phyloP scores from a whole-genome alignment of 2,329 filamentous ascomycete species.

The Alternaria metachromatica region DNA sequence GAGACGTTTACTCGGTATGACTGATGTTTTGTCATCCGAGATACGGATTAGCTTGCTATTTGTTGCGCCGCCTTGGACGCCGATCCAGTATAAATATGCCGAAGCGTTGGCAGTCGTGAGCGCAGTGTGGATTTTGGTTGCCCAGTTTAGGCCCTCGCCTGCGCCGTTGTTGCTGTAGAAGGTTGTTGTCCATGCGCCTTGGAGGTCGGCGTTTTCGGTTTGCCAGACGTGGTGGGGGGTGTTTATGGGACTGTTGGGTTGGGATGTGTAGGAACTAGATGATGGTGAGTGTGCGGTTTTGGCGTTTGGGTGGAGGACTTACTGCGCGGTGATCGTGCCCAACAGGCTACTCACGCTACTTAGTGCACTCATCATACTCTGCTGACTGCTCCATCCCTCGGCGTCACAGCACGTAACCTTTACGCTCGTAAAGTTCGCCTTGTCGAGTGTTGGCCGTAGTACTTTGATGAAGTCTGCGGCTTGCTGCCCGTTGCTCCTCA shows the following conservation, averaged over 20 bases:
- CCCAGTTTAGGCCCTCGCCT: slow-evolving; percentile 63
- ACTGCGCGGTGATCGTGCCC: slow-evolving; percentile 36
- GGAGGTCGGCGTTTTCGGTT: slow-evolving; percentile 60
- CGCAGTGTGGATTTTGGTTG: slow-evolving; percentile 60
- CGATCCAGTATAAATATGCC: slow-evolving; percentile 64
- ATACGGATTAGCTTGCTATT: slow-evolving; percentile 48
- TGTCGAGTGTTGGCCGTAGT: slow-evolving; percentile 50
- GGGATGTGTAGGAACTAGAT: slow-evolving; percentile 27
- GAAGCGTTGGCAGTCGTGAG: slow-evolving; percentile 57
- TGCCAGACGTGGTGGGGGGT: slow-evolving; percentile 59
- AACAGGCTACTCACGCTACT: slow-evolving; percentile 22
- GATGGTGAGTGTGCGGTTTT: neutral
- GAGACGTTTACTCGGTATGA: slow-evolving; percentile 45
- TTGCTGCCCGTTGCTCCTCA: slow-evolving; percentile 56
- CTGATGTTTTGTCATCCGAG: slow-evolving; percentile 40
- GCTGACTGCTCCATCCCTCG: slow-evolving; percentile 50
- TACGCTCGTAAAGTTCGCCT: slow-evolving; percentile 44
- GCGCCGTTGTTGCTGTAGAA: slow-evolving; percentile 58
- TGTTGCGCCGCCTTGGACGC: slow-evolving; percentile 50
- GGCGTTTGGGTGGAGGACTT: neutral
- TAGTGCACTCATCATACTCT: slow-evolving; percentile 29
- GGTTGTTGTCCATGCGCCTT: slow-evolving; percentile 45
- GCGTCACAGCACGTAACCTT: slow-evolving; percentile 56
- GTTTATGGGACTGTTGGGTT: slow-evolving; percentile 28
- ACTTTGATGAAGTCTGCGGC: slow-evolving; percentile 60